Percentiles rank a stretch among this genome's conserved stretches.
Conservation (phyloP, 306 rosid species). For the Oemleria cerasiformis region DNA sequence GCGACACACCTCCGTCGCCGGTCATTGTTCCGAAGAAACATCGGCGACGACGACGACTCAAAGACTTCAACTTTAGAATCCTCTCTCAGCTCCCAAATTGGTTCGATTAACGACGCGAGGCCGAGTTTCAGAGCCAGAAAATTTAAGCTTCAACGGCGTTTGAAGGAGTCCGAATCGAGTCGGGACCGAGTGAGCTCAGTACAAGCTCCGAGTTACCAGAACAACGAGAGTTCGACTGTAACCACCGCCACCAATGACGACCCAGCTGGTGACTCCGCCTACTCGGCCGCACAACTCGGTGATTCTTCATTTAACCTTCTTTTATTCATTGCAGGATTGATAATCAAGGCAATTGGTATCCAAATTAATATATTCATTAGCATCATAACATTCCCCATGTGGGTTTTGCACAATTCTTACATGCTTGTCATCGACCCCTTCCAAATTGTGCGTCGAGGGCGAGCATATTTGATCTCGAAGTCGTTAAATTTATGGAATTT, state of each 20-base stretch:
- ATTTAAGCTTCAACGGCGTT: slow-evolving; percentile 13
- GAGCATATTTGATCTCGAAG: slow-evolving; percentile 25
- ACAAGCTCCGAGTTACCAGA: slow-evolving; percentile 28
- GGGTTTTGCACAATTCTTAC: slow-evolving; percentile 37
- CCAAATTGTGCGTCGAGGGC: slow-evolving; percentile 38
- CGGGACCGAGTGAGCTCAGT: slow-evolving; percentile 15
- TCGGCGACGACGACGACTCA: slow-evolving; percentile 26
- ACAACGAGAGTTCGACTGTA: slow-evolving; percentile 42
- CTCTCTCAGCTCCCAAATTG: slow-evolving; percentile 23
- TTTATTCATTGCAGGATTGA: slow-evolving; percentile 39
- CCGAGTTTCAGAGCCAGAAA: slow-evolving; percentile 21
- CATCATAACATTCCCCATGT: slow-evolving; percentile 45
- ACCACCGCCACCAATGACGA: slow-evolving; percentile 41
- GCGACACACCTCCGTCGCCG: slow-evolving; percentile 45
- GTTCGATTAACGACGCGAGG: slow-evolving; percentile 16
- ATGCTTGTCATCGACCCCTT: slow-evolving; percentile 56
- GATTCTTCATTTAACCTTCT: slow-evolving; percentile 45
- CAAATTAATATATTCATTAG: slow-evolving; percentile 48
- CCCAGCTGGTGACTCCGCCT: slow-evolving; percentile 25
- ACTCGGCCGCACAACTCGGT: slow-evolving; percentile 30
- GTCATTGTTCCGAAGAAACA: slow-evolving; percentile 2
- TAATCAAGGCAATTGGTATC: slow-evolving; percentile 50
- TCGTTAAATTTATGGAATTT: slow-evolving; percentile 18
- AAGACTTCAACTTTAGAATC: slow-evolving; percentile 15
- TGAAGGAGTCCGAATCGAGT: slow-evolving; percentile 28